Evolutionary conservation across 2,329 filamentous ascomycete species (phyloP).

Genomic region (Nothopassalora personata): DNA sequence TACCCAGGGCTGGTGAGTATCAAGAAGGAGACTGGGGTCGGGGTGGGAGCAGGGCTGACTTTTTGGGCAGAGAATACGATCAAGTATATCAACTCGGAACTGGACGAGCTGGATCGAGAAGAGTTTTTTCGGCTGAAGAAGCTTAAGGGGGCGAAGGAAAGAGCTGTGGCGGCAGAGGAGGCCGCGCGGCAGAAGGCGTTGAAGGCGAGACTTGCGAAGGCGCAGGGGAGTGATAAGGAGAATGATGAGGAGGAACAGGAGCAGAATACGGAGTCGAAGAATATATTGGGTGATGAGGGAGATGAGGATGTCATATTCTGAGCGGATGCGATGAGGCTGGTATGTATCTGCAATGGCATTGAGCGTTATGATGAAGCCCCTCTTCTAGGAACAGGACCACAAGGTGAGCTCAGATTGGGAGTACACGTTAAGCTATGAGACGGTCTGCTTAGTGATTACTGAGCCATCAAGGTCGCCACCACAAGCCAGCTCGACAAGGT

Average conservation of each 20-base stretch:
- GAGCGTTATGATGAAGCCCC: not conserved
- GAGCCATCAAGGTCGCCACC: no score
- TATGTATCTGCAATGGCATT: not conserved
- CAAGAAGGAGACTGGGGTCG: not conserved
- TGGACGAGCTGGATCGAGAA: conserved; percentile 94
- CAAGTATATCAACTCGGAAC: conserved; percentile 98
- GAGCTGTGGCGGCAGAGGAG: conserved; percentile 41
- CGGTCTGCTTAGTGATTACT: no score
- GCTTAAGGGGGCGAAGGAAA: conserved; percentile 66
- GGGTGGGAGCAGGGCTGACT: not conserved
- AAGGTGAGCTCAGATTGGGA: not conserved
- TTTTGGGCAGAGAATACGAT: conserved; percentile 84
- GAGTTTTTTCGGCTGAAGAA: conserved; percentile 98
- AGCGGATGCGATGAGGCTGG: not conserved
- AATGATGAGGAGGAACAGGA: conserved; percentile 20
- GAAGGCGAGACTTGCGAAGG: conserved; percentile 8
- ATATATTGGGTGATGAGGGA: conserved; percentile 34
- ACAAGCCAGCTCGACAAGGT: no score
- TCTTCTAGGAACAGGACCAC: not conserved
- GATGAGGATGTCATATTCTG: conserved; percentile 30
- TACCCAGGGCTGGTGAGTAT: not conserved
- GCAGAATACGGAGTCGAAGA: conserved; percentile 21
- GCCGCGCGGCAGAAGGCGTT: conserved; percentile 26
- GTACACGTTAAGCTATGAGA: no score
- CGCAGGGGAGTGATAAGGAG: conserved; percentile 27